Conservation (phyloP, 2,329 filamentous ascomycete species). For the Talaromyces piceae region DNA sequence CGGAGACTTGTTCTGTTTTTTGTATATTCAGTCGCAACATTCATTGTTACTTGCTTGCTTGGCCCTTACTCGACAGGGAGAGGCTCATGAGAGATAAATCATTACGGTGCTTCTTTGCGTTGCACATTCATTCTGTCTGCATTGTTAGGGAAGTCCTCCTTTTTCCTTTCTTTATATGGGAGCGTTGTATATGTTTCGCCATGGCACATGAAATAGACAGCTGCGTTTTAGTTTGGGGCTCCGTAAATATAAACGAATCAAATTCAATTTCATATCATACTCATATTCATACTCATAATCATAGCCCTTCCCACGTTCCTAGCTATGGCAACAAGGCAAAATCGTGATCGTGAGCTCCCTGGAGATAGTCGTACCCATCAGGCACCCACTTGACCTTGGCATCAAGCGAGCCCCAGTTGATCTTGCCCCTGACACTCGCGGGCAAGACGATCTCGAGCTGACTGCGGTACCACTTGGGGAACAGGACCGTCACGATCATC, state of each 20-base stretch:
- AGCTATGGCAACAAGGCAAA: conserved; percentile 19
- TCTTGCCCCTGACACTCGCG: conserved; percentile 18
- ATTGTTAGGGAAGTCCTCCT: too few species aligned
- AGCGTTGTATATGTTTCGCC: too few species aligned
- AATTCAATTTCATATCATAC: neutral
- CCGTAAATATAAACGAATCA: too few species aligned
- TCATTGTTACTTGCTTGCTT: neutral
- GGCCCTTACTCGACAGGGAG: too few species aligned
- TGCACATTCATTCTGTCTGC: too few species aligned
- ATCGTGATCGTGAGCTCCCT: conserved; percentile 30
- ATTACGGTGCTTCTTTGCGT: too few species aligned
- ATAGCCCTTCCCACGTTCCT: neutral
- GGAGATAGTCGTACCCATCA: conserved; percentile 31
- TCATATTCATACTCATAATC: neutral
- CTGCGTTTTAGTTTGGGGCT: too few species aligned
- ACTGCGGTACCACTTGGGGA: conserved; percentile 31
- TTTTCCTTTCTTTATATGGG: too few species aligned
- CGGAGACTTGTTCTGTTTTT: neutral
- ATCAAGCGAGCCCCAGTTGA: conserved; percentile 30
- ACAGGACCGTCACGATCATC: conserved; percentile 38
- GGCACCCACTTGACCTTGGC: conserved; percentile 31
- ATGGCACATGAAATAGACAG: too few species aligned
- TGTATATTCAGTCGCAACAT: conserved; percentile 3
- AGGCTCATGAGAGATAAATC: too few species aligned
- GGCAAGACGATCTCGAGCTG: conserved; percentile 27